These are phyloP conservation scores for Alliaria petiolata DNA, from an alignment of 345 rosid genomes.

Conservation along the genomic window DNA sequence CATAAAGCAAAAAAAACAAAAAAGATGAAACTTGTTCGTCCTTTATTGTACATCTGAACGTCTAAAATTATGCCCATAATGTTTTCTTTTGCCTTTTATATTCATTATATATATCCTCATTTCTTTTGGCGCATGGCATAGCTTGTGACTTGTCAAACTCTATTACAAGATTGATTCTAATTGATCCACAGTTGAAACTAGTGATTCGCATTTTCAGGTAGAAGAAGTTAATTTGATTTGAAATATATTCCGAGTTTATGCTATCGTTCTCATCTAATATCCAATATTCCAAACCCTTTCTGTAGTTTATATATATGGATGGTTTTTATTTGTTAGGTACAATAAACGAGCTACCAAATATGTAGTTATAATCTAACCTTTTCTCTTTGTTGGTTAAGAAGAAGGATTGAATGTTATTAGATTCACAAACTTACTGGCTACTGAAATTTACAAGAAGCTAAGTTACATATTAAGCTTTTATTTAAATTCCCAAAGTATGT, in stretches of 20 bases:
- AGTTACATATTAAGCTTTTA: not conserved
- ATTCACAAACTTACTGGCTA: not conserved
- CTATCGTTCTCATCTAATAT: not conserved
- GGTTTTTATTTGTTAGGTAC: not conserved
- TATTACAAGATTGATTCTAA: conserved; percentile 15
- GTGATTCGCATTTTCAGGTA: not conserved
- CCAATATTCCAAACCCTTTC: not conserved
- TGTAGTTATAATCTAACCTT: not conserved
- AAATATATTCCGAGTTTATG: conserved; percentile 14
- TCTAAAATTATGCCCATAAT: conserved; percentile 27
- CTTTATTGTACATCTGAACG: conserved; percentile 33
- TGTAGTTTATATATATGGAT: not conserved
- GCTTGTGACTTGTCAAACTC: conserved; percentile 16
- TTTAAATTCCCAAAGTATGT: not conserved
- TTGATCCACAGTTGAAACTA: conserved; percentile 9
- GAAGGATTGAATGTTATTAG: not conserved
- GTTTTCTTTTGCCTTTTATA: conserved; percentile 29
- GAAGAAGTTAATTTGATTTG: conserved; percentile 1
- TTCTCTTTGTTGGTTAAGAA: not conserved
- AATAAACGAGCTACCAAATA: not conserved
- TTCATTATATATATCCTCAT: conserved; percentile 10
- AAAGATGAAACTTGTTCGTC: conserved; percentile 34
- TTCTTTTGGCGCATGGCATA: conserved; percentile 29
- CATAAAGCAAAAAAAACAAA: conserved; percentile 13
- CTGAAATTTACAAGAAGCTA: not conserved